Evolutionary conservation across 768 basidiomycete genomes (phyloP).

Genomic region (Lactifluus rugatus): DNA sequence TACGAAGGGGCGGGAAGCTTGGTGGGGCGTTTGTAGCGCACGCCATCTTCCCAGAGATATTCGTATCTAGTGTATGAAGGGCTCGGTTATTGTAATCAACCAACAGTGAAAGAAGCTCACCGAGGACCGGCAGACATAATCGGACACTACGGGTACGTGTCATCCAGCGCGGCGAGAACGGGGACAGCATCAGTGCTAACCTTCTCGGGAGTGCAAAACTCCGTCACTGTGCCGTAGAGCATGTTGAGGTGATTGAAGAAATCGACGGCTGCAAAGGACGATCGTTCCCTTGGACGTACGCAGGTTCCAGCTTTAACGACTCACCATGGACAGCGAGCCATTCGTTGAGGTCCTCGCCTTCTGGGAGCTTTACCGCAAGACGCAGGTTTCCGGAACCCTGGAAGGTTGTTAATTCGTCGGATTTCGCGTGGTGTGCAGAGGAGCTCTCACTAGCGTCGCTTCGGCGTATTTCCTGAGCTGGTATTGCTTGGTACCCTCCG

Average conservation of each 20-base stretch:
- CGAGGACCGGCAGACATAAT: constrained; percentile 94
- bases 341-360: constrained; percentile 94
- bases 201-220: constrained; percentile 94
- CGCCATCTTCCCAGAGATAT: constrained; percentile 90
- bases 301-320: constrained; percentile 1
- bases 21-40: constrained; percentile 80
- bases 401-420: background rate
- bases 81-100: background rate
- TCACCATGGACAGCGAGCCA: constrained; percentile 99
- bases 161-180: background rate
- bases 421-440: background rate
- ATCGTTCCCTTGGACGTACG: background rate
- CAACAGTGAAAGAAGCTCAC: constrained; percentile 33
- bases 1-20: constrained; percentile 94
- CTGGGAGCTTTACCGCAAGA: constrained; percentile 85
- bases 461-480: constrained; percentile 97
- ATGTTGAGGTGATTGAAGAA: constrained; percentile 99
- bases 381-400: constrained; percentile 95
- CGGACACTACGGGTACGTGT: constrained; percentile 51
- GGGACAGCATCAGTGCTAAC: constrained; percentile 31
- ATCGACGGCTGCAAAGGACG: constrained; percentile 65
- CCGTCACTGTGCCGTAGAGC: constrained; percentile 96
- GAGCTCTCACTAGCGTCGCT: constrained; percentile 66
- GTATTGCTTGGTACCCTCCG: constrained; percentile 95
- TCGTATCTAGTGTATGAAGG: constrained; percentile 53